Percentiles rank a stretch among this genome's conserved stretches.
Evolutionary conservation across 306 rosid species (phyloP).

Genomic region (Cucurbita pepo): DNA sequence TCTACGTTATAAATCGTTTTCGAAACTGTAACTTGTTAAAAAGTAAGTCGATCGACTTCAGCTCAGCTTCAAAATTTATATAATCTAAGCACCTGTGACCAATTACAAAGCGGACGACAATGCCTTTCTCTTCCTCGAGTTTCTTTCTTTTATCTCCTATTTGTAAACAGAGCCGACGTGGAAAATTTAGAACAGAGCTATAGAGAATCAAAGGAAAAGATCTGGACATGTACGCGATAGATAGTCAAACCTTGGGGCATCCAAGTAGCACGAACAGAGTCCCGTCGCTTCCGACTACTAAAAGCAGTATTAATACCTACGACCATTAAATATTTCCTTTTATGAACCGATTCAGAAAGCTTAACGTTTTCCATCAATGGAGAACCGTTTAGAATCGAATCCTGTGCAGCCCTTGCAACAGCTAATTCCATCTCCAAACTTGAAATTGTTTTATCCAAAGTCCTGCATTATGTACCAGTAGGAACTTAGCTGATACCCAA

Average conservation of each 20-base stretch:
- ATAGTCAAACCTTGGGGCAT: conserved; percentile 39
- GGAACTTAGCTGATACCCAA: not conserved
- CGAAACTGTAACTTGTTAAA: no score
- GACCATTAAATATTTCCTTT: conserved; percentile 39
- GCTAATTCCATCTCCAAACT: conserved; percentile 47
- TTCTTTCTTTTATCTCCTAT: conserved; percentile 35
- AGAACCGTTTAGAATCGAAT: conserved; percentile 25
- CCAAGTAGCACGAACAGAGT: conserved; percentile 48
- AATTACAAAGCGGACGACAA: conserved; percentile 36
- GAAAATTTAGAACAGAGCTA: not conserved
- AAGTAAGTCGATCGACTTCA: not conserved
- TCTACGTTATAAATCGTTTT: not conserved
- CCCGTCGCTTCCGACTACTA: conserved; percentile 49
- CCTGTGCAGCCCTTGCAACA: conserved; percentile 41
- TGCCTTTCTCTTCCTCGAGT: conserved; percentile 47
- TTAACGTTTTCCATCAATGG: conserved; percentile 15
- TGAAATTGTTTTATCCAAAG: conserved; percentile 41
- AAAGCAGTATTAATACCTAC: conserved; percentile 26
- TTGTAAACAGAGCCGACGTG: not conserved
- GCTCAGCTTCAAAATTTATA: not conserved
- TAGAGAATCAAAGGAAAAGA: not conserved
- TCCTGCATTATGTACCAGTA: conserved; percentile 15
- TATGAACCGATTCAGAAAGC: conserved; percentile 15
- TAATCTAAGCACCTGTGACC: conserved; percentile 34
- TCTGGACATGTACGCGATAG: not conserved